Evolutionary conservation across 805 yeast species (phyloP), one percentile per base, ranked within the genome.

Genomic region (Maudiozyma barnettii): DNA sequence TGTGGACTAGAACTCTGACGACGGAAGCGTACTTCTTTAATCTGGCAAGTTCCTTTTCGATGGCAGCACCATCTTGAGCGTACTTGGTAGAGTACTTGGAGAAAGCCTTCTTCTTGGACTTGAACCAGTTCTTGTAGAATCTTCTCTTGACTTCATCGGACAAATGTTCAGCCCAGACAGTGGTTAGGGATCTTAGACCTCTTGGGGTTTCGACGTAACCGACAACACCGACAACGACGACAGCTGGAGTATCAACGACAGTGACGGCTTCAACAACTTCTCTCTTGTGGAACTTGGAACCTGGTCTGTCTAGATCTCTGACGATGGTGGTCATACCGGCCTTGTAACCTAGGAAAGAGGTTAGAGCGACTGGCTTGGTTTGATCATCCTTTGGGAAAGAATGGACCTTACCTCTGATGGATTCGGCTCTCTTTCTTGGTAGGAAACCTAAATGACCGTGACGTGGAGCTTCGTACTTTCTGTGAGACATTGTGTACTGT

Each of bases 121-220:
- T 90, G 96, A 87, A 93, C 99, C 99, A 93, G 96, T 91, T 93
- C 88, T 90, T 93, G 96, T 93, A 93, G 96, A 93, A 93, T 82
- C 97, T 88, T 83, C 99, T 88, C 86, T 84, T 91, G 76, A 93
- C 82, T 78, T 93, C 99, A 73, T 93, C 99, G 69, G 96, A 85
- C 72, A 93, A 82, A 79, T 93, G 99, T 82, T 93, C 98, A 70
- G 99, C 99, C 99, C 99, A 93, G 73, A 93, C 99, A 70, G 99
- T 93, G 75, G 98, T 88, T 75, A 93, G 84, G 58, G 99, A 88
- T 79, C 99, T 89, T 72, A 93, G 82, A 79, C 99, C 99, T 82
- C 97, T 90, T 79, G 99, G 99, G 68, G 99, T 90, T 81, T 91
- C 99, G 70, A 93, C 93, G 93, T 93, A 93, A 77, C 99, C 99